Percentiles rank a stretch among this genome's conserved stretches.
These are phyloP conservation scores for Geosmithia flava DNA, from an alignment of 2,329 filamentous ascomycete genomes.

Conservation along the genomic window DNA sequence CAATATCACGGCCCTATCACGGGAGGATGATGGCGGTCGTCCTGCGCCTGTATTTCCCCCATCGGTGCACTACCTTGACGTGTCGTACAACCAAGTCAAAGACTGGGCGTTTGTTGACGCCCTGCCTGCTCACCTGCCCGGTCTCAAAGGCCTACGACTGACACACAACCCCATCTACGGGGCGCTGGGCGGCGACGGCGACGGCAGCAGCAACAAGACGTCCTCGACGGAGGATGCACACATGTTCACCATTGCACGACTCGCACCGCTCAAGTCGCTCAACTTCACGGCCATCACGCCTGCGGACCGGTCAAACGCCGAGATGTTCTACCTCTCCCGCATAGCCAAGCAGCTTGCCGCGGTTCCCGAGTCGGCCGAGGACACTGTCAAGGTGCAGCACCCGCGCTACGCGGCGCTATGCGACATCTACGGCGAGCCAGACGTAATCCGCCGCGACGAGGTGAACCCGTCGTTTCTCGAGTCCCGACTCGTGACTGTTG, in stretches of 20 bases:
- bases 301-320: constrained; percentile 73
- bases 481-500: constrained; percentile 59
- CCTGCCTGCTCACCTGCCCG: constrained; percentile 57
- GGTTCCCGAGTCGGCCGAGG: constrained; percentile 38
- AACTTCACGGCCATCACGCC: constrained; percentile 62
- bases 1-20: constrained; percentile 38
- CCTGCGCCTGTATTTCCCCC: constrained; percentile 34
- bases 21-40: constrained; percentile 2
- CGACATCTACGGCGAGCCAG: constrained; percentile 60
- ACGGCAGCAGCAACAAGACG: constrained; percentile 15
- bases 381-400: constrained; percentile 48
- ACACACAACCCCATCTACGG: constrained; percentile 79
- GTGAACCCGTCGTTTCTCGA: constrained; percentile 73
- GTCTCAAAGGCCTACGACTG: constrained; percentile 62
- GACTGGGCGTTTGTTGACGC: constrained; percentile 65
- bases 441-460: constrained; percentile 40
- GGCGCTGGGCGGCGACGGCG: constrained; percentile 29
- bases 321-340: constrained; percentile 83
- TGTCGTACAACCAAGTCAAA: constrained; percentile 59
- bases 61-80: constrained; percentile 52
- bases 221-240: constrained; percentile 65
- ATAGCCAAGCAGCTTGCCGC: constrained; percentile 65
- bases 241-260: constrained; percentile 74
- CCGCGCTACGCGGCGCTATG: constrained; percentile 66
- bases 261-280: constrained; percentile 53